These are phyloP conservation scores for Verticillium albo-atrum DNA, from an alignment of 2,329 filamentous ascomycete genomes.

Conservation along the genomic window DNA sequence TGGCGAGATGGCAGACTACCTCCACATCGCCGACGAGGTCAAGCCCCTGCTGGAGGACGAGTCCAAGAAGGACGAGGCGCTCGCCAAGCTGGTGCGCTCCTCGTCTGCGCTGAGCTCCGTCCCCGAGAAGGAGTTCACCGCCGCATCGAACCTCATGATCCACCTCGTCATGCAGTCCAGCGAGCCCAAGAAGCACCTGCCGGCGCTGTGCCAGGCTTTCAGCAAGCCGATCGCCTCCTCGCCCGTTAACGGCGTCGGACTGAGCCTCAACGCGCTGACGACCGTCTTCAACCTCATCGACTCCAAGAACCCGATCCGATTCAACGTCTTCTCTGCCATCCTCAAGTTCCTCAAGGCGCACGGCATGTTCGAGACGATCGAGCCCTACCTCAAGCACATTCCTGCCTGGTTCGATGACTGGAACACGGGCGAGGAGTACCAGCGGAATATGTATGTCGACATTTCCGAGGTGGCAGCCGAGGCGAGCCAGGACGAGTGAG, in stretches of 20 bases:
- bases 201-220: constrained; percentile 84
- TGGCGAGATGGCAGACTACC: constrained; percentile 90
- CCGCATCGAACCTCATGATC: constrained; percentile 94
- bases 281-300: constrained; percentile 95
- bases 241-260: constrained; percentile 74
- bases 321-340: constrained; percentile 86
- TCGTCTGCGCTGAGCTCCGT: constrained; percentile 74
- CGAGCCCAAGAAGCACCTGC: constrained; percentile 80
- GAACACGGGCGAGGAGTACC: constrained; percentile 76
- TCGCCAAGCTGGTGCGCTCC: constrained; percentile 84
- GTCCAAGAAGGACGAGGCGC: constrained; percentile 68
- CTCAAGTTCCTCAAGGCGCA: constrained; percentile 74
- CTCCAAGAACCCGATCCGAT: constrained; percentile 72
- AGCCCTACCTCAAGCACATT: constrained; percentile 77
- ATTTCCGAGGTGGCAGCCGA: constrained; percentile 78
- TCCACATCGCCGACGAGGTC: constrained; percentile 78
- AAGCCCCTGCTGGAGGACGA: constrained; percentile 67
- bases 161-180: constrained; percentile 86
- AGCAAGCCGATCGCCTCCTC: constrained; percentile 82
- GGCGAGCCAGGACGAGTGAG: constrained; percentile 71
- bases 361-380: constrained; percentile 76
- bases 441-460: constrained; percentile 79
- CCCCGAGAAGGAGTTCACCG: constrained; percentile 94
- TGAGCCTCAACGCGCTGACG: constrained; percentile 86
- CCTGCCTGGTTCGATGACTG: constrained; percentile 78